These are phyloP conservation scores for Fusarium temperatum DNA, from an alignment of 2,329 filamentous ascomycete species.

Conservation along the genomic window DNA sequence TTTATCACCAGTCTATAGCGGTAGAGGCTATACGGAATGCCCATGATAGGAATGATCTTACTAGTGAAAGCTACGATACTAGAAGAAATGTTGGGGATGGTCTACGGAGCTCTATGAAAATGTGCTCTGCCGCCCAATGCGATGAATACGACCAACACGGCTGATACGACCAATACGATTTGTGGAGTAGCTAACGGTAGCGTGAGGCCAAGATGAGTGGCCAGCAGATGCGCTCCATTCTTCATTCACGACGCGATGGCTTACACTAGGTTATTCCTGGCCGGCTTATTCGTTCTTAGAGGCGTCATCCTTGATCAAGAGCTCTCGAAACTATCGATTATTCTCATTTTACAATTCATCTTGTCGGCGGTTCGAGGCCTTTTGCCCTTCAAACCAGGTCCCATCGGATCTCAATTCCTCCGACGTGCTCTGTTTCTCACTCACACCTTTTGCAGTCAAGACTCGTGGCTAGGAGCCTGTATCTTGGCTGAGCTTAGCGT, in stretches of 20 bases:
- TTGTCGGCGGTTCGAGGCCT: accelerated
- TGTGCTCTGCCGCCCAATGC: no score
- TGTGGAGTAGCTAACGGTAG: neutral
- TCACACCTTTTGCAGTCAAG: accelerated
- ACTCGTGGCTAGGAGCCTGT: neutral
- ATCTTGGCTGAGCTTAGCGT: no score
- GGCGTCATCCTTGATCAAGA: accelerated
- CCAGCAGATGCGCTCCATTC: neutral
- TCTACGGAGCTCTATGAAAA: neutral
- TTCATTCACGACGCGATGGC: neutral
- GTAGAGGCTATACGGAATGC: no score
- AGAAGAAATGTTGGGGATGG: no score
- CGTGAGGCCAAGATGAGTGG: neutral
- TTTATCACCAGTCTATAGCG: no score
- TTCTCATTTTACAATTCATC: neutral
- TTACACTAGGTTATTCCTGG: neutral
- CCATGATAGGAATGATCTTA: no score
- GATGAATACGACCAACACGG: neutral
- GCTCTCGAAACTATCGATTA: accelerated
- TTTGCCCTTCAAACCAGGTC: no score
- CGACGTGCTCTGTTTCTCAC: neutral
- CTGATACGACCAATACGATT: neutral
- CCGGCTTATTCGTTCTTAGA: neutral
- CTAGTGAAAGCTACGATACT: no score
- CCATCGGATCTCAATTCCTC: accelerated